These are phyloP conservation scores for Aspergillus homomorphus DNA, from an alignment of 495 filamentous ascomycete genomes.

Conservation along the genomic window DNA sequence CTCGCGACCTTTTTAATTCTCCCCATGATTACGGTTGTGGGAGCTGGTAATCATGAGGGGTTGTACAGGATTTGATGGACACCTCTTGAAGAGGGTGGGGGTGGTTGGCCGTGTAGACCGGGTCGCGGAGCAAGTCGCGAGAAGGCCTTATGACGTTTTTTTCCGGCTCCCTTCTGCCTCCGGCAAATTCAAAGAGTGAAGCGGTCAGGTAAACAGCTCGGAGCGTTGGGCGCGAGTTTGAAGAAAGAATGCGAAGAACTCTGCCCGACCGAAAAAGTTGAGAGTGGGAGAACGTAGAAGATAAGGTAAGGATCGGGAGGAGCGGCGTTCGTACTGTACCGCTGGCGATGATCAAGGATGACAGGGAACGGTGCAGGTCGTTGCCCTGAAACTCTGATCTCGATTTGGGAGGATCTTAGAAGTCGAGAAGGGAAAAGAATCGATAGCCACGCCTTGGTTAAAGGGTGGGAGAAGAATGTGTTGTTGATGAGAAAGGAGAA, in stretches of 20 bases:
- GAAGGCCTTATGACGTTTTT: constrained; percentile 48
- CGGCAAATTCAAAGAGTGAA: constrained; percentile 28
- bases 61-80: constrained; percentile 27
- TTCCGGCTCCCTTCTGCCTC: constrained; percentile 28
- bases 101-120: constrained; percentile 31
- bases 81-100: constrained; percentile 33
- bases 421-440: constrained; percentile 8
- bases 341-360: constrained; percentile 25
- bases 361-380: constrained; percentile 53
- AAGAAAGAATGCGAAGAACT: constrained; percentile 13
- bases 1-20: constrained; percentile 95
- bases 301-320: constrained; percentile 22
- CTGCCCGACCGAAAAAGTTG: constrained; percentile 16
- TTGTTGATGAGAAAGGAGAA: background rate
- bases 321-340: constrained; percentile 16
- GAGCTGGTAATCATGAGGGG: constrained; percentile 49
- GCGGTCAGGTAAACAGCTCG: constrained; percentile 1
- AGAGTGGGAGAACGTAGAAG: constrained; percentile 15
- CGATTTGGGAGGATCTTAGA: constrained; percentile 6
- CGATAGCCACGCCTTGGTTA: background rate
- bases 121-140: constrained; percentile 37
- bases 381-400: constrained; percentile 31
- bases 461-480: background rate
- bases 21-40: constrained; percentile 62
- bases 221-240: background rate